Evolutionary conservation across 768 basidiomycete species (phyloP).

Genomic region (Hygrophoropsis aurantiaca): DNA sequence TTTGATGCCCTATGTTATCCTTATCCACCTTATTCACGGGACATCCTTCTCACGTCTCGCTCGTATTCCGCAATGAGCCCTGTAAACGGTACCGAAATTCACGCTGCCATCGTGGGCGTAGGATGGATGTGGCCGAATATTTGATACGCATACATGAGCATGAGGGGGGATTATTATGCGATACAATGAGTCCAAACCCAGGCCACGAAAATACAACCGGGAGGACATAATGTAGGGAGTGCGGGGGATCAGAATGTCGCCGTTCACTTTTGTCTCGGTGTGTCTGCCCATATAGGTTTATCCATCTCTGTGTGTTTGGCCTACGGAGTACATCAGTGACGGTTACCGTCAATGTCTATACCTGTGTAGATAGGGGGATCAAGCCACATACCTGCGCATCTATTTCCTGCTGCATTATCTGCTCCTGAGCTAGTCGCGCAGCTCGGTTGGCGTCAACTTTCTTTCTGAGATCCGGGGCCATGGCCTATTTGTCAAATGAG

Average conservation of each 20-base stretch:
- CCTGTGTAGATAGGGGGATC: background rate
- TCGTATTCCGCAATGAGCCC: too few species aligned
- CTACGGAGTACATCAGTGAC: conserved; percentile 13
- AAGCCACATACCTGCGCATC: conserved; percentile 51
- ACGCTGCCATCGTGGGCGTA: too few species aligned
- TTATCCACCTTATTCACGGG: too few species aligned
- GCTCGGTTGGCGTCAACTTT: conserved; percentile 62
- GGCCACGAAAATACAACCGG: too few species aligned
- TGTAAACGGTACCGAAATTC: too few species aligned
- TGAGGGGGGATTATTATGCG: too few species aligned
- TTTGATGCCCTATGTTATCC: too few species aligned
- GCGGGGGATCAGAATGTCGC: background rate
- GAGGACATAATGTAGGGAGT: background rate
- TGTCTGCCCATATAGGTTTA: conserved; percentile 35
- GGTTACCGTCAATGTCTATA: background rate
- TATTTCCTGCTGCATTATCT: conserved; percentile 49
- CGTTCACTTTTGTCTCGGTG: conserved; percentile 14
- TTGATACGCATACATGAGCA: too few species aligned
- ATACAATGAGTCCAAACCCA: too few species aligned
- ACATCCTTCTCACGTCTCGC: too few species aligned
- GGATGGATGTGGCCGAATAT: too few species aligned
- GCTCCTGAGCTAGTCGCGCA: conserved; percentile 52
- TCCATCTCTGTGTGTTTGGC: conserved; percentile 23
- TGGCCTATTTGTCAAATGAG: conserved; percentile 37
- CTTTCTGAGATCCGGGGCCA: conserved; percentile 64